Evolutionary conservation across 768 basidiomycete genomes (phyloP).

Genomic region (Leccinum rimulosum): DNA sequence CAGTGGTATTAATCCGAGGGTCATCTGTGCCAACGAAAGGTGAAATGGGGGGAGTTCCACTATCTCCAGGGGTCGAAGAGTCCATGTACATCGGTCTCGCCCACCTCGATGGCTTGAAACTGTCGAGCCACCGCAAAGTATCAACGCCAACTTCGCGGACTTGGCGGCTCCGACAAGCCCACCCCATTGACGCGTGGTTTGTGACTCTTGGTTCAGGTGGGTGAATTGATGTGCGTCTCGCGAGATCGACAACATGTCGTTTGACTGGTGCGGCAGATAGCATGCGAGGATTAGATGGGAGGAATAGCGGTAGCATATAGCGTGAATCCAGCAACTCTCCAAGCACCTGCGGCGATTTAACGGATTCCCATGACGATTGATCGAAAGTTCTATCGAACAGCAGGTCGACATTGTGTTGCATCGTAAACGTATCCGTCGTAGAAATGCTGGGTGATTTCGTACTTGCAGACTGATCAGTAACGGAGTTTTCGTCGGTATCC

Average conservation of each 20-base stretch:
- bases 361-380: slow-evolving; percentile 73
- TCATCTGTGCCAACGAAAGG: slow-evolving; percentile 33
- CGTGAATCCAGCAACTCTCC: slow-evolving; percentile 92
- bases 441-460: slow-evolving; percentile 31
- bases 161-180: slow-evolving; percentile 57
- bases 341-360: slow-evolving; percentile 72
- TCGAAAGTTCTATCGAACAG: slow-evolving; percentile 72
- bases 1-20: slow-evolving; percentile 39
- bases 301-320: slow-evolving; percentile 84
- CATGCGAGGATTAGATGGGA: slow-evolving; percentile 79
- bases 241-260: slow-evolving; percentile 19
- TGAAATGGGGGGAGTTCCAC: slow-evolving; percentile 24
- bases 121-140: slow-evolving; percentile 70
- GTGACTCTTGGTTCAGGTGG: slow-evolving; percentile 35
- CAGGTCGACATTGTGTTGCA: slow-evolving; percentile 67
- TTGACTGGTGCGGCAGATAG: slow-evolving; percentile 67
- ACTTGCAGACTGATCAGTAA: slow-evolving; percentile 39
- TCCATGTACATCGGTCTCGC: slow-evolving; percentile 38
- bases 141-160: slow-evolving; percentile 60
- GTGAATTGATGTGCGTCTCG: slow-evolving; percentile 16
- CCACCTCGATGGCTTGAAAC: slow-evolving; percentile 58
- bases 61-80: slow-evolving; percentile 34
- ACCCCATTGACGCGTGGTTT: slow-evolving; percentile 47
- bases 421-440: slow-evolving; percentile 34
- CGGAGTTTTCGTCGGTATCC: slow-evolving; percentile 30